Conservation (phyloP, 2,329 filamentous ascomycete species). For the Macrophomina phaseolina region DNA sequence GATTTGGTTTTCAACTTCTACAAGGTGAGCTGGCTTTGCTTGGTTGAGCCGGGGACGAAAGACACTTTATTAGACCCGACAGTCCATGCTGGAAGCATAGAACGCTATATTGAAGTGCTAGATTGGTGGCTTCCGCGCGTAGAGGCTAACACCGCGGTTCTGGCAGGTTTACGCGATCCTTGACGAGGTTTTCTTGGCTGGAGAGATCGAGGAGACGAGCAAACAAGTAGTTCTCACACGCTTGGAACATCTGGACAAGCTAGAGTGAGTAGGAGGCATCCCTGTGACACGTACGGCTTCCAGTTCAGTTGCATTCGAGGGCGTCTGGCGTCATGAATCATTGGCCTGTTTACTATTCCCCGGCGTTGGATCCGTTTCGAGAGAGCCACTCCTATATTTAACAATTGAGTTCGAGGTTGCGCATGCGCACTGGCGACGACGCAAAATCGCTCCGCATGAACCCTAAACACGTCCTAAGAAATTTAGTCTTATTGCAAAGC, state of each 20-base stretch:
- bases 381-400: constrained; percentile 11
- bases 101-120: neutral
- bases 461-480: neutral
- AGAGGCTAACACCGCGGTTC: constrained; percentile 29
- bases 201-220: constrained; percentile 98
- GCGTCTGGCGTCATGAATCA: constrained; percentile 14
- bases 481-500: neutral
- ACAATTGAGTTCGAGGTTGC: neutral
- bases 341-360: constrained; percentile 2
- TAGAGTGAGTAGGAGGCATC: constrained; percentile 65
- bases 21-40: constrained; percentile 57
- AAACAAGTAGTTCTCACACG: constrained; percentile 96
- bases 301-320: constrained; percentile 9
- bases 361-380: neutral
- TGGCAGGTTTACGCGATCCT: constrained; percentile 90
- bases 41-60: neutral
- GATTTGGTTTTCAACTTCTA: constrained; percentile 81
- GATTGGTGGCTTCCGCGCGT: neutral
- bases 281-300: neutral
- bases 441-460: neutral
- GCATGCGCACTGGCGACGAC: neutral
- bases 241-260: constrained; percentile 92
- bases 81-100: neutral
- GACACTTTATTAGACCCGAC: too few species aligned
- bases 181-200: constrained; percentile 96